Base-by-base conservation (phyloP, 2,329 filamentous ascomycete genomes). In the Chaetomiaceae sp. region DNA sequence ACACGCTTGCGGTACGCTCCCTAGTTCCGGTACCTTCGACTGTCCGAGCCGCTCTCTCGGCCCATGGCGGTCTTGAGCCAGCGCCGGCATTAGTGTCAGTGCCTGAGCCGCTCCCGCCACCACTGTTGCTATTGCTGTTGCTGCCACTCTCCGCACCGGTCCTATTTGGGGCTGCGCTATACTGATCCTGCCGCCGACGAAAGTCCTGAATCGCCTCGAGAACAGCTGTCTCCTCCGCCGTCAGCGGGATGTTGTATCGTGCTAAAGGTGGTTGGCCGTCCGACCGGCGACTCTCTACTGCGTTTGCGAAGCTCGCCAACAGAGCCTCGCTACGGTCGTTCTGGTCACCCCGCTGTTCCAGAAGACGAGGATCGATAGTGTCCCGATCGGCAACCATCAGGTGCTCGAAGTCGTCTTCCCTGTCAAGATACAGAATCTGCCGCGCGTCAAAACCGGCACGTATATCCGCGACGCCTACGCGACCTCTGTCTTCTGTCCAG, bases 401-500 rank as follows among this genome's bases (percentile, higher is more conserved):
- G 54, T 78, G 78, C 50, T 82, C 75, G 45, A 83, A 78, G 3
- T 75, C 76, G 23, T 79, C 76, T 48, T 81, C 75, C 13, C 75
- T 74, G 59, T 84, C 79, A 37, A 92, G 75, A 25, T 79, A 73
- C 27, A 94, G 74, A 29, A 87, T 78, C 65, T 94, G 89, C 41
- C 85, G 82, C 47, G 81, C 77, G 42, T 78, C 74, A 57, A 89
- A 84, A 20, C 84, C 81, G 60, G 75, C 80, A 27, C 88, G 79
- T 45, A 89, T 71, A 67, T 94, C 89, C 5, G 86, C 86, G 34
- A 92, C 75, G 33, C 87, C 89, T 14, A 91, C 76, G 51, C 84
- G 78, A 3, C 86, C 87, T 58, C 88, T 85, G 63, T 96, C 89
- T 69, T 99, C 94, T 8, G 90, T 89, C 91, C 94, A 97, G 6